Base-by-base conservation (phyloP, 2,329 filamentous ascomycete species). In the Orbilia javanica region DNA sequence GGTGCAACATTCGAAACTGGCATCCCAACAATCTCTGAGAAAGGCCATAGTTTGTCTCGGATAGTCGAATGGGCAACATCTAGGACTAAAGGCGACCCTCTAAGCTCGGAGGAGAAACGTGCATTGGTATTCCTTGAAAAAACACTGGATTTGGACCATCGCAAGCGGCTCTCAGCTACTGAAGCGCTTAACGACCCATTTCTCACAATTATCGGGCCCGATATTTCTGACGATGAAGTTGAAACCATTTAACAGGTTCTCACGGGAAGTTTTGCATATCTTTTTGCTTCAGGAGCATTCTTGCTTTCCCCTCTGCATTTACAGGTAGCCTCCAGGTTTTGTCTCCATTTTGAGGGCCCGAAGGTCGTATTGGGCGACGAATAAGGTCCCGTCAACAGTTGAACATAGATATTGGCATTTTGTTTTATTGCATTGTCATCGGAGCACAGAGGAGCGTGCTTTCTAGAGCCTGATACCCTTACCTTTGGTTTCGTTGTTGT, bases 41-140 rank as follows among this genome's bases (percentile, higher is more conserved):
- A 90, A 50, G 96, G 96, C 0, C 97, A 97, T 83, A 90, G 89
- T 4, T 90, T 97, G 81, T 93, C 97, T 84, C 96, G 97, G 85
- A 96, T 99, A 81, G 91, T 99, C 79, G 87, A 97, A 60, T 99
- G 96, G 96, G 96, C 93, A 82, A 97, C 93, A 27, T 93, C 92
- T 77, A 89, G 93, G 22, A 90, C 89, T 70, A 88, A 88, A 78
- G 87, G 88, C 67, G 87, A 88, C 80, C 85, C 85, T 3, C 84
- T 96, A 44, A 88, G 86, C 0, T 84, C 86, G 0, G 91, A 93
- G 25, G 93, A 96, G 85, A 89, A 88, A 81, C 86, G 92, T 76
- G 93, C 93, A 0, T 87, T 95, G 0, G 86, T 88, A 48, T 96
- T 96, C 82, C 84, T 96, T 76, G 87, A 89, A 62, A 85, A 88